Conservation (phyloP, 2,329 filamentous ascomycete species). For the Paraphoma sp. region DNA sequence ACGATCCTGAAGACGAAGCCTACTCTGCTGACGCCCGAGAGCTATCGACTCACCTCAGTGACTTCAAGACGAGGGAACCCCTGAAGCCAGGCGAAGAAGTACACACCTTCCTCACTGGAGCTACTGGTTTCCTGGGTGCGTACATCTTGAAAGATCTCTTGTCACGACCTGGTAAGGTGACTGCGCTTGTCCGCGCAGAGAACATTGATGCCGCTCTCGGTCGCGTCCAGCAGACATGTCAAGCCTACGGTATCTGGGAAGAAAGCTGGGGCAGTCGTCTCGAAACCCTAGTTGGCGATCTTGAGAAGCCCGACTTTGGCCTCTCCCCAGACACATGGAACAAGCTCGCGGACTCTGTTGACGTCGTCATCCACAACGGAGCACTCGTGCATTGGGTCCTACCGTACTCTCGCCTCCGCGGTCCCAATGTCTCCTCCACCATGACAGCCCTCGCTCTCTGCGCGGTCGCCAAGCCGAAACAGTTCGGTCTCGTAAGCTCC, state of each 20-base stretch:
- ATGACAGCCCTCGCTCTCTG: slow-evolving; percentile 79
- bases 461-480: slow-evolving; percentile 77
- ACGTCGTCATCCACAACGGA: slow-evolving; percentile 79
- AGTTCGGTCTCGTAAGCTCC: slow-evolving; percentile 81
- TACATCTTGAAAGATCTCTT: slow-evolving; percentile 81
- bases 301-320: slow-evolving; percentile 75
- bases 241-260: slow-evolving; percentile 82
- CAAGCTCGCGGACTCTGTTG: slow-evolving; percentile 68
- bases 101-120: slow-evolving; percentile 84
- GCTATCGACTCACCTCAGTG: slow-evolving; percentile 56
- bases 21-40: slow-evolving; percentile 62
- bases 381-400: slow-evolving; percentile 77
- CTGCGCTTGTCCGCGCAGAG: slow-evolving; percentile 78
- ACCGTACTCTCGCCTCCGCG: slow-evolving; percentile 74
- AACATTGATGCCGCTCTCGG: slow-evolving; percentile 65
- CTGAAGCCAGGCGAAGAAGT: slow-evolving; percentile 48
- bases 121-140: slow-evolving; percentile 86
- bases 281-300: slow-evolving; percentile 73
- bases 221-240: slow-evolving; percentile 70
- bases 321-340: slow-evolving; percentile 72
- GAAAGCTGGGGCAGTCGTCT: slow-evolving; percentile 71
- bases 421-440: slow-evolving; percentile 81
- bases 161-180: slow-evolving; percentile 67
- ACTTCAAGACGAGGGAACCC: slow-evolving; percentile 50
- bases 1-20: slow-evolving; percentile 58